phyloP scores from a whole-genome alignment of 768 basidiomycete species.

The Leccinum uliginosum region DNA sequence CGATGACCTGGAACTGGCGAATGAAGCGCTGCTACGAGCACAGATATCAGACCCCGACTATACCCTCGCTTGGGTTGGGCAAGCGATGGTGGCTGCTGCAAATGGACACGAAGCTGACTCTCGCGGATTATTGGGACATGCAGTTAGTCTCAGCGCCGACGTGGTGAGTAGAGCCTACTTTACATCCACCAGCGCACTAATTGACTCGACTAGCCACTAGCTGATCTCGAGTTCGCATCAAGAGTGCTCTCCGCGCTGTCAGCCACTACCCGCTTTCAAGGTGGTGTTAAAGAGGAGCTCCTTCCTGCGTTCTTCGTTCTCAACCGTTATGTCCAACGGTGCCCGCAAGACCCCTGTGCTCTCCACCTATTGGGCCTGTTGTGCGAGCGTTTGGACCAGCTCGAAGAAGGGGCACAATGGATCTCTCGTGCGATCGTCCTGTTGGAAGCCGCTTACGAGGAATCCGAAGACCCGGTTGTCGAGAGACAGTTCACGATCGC shows the following conservation, averaged over 20 bases:
- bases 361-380: constrained; percentile 82
- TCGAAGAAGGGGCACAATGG: constrained; percentile 52
- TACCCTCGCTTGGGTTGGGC: constrained; percentile 86
- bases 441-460: constrained; percentile 87
- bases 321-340: constrained; percentile 64
- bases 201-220: constrained; percentile 56
- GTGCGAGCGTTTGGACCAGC: constrained; percentile 77
- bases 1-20: constrained; percentile 76
- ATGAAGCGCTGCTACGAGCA: constrained; percentile 80
- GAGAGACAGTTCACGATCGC: constrained; percentile 81
- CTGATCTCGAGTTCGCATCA: constrained; percentile 72
- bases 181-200: background rate
- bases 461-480: constrained; percentile 71
- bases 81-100: constrained; percentile 63
- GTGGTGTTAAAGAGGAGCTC: constrained; percentile 42
- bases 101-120: constrained; percentile 61
- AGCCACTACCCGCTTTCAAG: constrained; percentile 10
- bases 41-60: constrained; percentile 92
- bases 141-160: constrained; percentile 51
- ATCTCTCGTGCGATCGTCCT: constrained; percentile 61
- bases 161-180: constrained; percentile 43
- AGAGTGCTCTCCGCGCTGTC: constrained; percentile 47
- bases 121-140: constrained; percentile 67
- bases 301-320: constrained; percentile 80
- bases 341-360: constrained; percentile 67